Evolutionary conservation across 2,329 filamentous ascomycete genomes (phyloP), one percentile per base, ranked within the genome.

Genomic region (Bipolaris zeicola): DNA sequence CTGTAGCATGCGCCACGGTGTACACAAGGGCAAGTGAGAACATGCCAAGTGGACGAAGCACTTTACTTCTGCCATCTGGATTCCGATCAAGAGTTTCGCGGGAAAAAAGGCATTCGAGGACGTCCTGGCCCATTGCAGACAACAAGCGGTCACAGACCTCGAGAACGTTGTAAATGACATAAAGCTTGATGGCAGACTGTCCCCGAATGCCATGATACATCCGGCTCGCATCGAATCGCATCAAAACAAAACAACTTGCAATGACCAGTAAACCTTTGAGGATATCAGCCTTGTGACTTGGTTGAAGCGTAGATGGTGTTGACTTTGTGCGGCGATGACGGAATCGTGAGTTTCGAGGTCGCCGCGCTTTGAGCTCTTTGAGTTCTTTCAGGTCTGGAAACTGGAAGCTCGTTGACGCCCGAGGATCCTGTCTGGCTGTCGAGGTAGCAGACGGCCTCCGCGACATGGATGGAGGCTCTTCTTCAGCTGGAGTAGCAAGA

Each of bases 131-230:
- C 2, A 99, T 82, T 0, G 95, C 94, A 0, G 92, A 92, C 28
- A 98, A 86, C 0, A 99, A 83, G 6, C 93, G 89, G 76, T 99
- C 95, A 51, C 90, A 90, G 1, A 96, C 90, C 77, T 99, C 95
- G 5, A 99, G 85, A 33, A 97, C 91, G 71, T 99, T 99, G 81
- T 96, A 99, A 52, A 99, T 98, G 57, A 99, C 95, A 74, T 99
- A 99, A 10, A 99, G 84, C 74, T 99, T 99, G 79, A 99, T 97
- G 6, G 94, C 93, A 1, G 93, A 94, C 76, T 99, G 95, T 0
- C 92, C 95, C 44, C 94, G 89, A 67, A 99, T 96, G 68, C 93
- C 93, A 75, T 99, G 95, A 71, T 99, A 99, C 91, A 98, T 97
- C 49, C 93, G 87, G 72, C 93, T 97, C 5, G 95, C 95, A 73